Conservation (phyloP, 1,139 yeast species). For the Taphrina betulina region DNA sequence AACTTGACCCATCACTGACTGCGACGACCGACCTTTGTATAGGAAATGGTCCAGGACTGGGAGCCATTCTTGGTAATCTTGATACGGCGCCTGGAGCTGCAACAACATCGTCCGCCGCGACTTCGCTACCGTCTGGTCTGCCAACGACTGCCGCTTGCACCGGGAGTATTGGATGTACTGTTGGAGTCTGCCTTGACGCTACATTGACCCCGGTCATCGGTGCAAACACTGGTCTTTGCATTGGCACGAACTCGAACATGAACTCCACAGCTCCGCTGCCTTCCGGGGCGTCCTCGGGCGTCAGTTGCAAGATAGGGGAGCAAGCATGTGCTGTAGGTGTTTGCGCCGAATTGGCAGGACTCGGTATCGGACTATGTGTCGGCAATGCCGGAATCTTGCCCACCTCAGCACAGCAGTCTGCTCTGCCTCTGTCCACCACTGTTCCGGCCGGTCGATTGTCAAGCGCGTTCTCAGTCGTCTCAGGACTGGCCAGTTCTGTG, state of each 20-base stretch:
- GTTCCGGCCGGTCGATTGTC: no score
- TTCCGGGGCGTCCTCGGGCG: background rate
- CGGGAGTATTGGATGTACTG: background rate
- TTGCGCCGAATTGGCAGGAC: background rate
- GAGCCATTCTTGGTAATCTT: background rate
- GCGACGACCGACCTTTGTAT: no score
- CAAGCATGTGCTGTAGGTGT: background rate
- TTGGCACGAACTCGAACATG: background rate
- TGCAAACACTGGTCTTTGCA: background rate
- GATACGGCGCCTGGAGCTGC: background rate
- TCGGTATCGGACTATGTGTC: background rate
- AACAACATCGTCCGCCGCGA: background rate
- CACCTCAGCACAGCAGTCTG: no score
- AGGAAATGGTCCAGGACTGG: background rate
- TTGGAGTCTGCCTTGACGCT: background rate
- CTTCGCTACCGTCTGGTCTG: background rate
- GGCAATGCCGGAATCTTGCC: no score
- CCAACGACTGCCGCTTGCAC: background rate
- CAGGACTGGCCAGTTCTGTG: no score
- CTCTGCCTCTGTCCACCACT: no score
- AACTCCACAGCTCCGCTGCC: background rate
- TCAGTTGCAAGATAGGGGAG: no score
- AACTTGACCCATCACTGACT: no score
- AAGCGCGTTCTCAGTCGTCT: background rate
- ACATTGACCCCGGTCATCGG: background rate